Percentiles rank a stretch among this genome's conserved stretches.
Evolutionary conservation across 305 asterid species (phyloP).

Genomic region (Fraxinus ornus): DNA sequence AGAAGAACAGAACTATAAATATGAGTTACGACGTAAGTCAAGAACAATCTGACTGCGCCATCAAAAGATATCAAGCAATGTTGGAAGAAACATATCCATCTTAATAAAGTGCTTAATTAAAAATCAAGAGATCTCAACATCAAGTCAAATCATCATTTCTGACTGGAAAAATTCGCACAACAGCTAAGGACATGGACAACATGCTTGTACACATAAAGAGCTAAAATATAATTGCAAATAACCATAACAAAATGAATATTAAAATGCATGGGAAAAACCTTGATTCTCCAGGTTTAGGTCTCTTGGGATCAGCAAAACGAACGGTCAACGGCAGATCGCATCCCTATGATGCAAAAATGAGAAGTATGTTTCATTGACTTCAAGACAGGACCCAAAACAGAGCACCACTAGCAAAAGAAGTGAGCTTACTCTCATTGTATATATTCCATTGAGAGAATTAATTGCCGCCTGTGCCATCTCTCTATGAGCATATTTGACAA

Average conservation of each 20-base stretch:
- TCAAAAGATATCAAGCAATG: not conserved
- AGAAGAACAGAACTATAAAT: not conserved
- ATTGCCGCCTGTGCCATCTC: constrained; percentile 92
- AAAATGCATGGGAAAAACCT: constrained; percentile 44
- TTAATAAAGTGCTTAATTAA: not conserved
- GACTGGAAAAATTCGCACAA: not conserved
- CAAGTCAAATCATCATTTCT: not conserved
- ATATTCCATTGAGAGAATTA: constrained; percentile 75
- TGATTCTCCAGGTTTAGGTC: constrained; percentile 75
- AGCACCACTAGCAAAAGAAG: constrained; percentile 13
- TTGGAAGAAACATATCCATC: not conserved
- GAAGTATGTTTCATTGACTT: not conserved
- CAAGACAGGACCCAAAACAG: constrained; percentile 9
- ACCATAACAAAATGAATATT: not conserved
- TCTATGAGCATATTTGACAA: constrained; percentile 78
- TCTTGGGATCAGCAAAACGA: constrained; percentile 92
- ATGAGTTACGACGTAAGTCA: not conserved
- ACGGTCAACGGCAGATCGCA: constrained; percentile 87
- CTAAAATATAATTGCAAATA: constrained; percentile 11
- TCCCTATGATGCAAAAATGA: constrained; percentile 53
- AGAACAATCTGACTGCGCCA: not conserved
- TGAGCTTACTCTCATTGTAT: constrained; percentile 80
- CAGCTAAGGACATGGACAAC: not conserved
- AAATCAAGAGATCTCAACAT: not conserved
- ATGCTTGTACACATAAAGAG: not conserved